Conservation (phyloP, 257 asterid species). For the Capsicum chinense region DNA sequence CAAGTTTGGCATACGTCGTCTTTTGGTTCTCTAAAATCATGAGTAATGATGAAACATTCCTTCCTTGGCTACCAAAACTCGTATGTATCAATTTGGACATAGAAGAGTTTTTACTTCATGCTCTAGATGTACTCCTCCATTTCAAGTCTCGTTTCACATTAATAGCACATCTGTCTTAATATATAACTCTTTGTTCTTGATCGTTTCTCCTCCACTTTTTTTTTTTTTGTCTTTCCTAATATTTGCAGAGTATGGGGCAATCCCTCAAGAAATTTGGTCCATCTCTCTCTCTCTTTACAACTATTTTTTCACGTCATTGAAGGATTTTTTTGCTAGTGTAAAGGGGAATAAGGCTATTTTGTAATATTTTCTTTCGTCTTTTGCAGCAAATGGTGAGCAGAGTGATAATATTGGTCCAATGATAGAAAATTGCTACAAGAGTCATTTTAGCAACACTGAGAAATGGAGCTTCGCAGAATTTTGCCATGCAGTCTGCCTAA, state of each 20-base stretch:
- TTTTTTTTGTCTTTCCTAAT: background rate
- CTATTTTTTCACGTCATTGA: background rate
- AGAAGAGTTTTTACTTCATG: background rate
- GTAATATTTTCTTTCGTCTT: background rate
- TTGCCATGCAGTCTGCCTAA: constrained; percentile 67
- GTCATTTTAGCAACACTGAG: constrained; percentile 36
- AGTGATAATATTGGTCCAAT: constrained; percentile 36
- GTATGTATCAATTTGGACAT: background rate
- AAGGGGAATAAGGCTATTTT: background rate
- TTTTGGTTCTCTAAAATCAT: constrained; percentile 9
- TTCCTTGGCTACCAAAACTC: background rate
- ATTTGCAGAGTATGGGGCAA: constrained; percentile 54
- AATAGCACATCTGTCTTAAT: background rate
- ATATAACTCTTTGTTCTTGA: background rate
- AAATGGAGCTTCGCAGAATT: constrained; percentile 45
- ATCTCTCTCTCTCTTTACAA: background rate
- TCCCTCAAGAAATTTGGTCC: constrained; percentile 62
- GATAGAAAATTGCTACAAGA: constrained; percentile 51
- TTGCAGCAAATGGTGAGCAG: constrained; percentile 59
- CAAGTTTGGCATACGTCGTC: background rate
- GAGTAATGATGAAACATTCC: constrained; percentile 20
- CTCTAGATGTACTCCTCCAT: constrained; percentile 14
- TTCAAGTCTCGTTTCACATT: constrained; percentile 18
- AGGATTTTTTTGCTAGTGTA: background rate
- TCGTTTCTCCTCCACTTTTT: background rate